Evolutionary conservation across 108 stramenopile genomes (phyloP).

Genomic region (Cyclostephanos tholiformis): DNA sequence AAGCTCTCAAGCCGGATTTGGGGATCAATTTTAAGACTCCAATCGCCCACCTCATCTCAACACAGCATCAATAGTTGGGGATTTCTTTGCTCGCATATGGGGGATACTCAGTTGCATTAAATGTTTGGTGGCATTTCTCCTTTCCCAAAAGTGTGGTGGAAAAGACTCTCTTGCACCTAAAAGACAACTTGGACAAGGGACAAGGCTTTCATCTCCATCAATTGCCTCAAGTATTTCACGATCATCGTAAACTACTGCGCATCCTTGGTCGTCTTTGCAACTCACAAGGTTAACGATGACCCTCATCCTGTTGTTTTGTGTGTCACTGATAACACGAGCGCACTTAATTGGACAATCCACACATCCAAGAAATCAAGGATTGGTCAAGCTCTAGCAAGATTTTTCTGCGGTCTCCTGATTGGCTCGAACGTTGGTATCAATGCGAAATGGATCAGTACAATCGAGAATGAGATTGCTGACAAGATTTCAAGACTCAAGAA

Average conservation of each 20-base stretch:
- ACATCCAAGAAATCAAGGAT: neutral
- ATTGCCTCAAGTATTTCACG: constrained; percentile 13
- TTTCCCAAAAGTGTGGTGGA: neutral
- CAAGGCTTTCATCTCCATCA: neutral
- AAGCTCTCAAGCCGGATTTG: neutral
- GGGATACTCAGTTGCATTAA: neutral
- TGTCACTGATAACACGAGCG: constrained; percentile 16
- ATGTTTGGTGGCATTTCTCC: constrained; percentile 10
- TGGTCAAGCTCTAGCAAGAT: constrained; percentile 13
- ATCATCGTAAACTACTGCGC: constrained; percentile 23
- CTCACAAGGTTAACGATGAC: neutral
- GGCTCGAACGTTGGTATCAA: constrained; percentile 18
- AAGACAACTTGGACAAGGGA: neutral
- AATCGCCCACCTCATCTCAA: neutral
- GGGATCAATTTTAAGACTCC: neutral
- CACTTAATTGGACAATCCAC: constrained; percentile 14
- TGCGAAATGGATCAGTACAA: neutral
- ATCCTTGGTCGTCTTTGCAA: neutral
- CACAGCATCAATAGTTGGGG: neutral
- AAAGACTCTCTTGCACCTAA: neutral
- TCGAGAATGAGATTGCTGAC: constrained; percentile 28
- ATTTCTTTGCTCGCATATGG: neutral
- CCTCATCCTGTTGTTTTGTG: neutral
- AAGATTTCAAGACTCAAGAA: constrained; percentile 27
- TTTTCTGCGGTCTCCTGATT: constrained; percentile 18